These are phyloP conservation scores for Filosporella fistucella DNA, from an alignment of 495 filamentous ascomycete species.

Conservation along the genomic window DNA sequence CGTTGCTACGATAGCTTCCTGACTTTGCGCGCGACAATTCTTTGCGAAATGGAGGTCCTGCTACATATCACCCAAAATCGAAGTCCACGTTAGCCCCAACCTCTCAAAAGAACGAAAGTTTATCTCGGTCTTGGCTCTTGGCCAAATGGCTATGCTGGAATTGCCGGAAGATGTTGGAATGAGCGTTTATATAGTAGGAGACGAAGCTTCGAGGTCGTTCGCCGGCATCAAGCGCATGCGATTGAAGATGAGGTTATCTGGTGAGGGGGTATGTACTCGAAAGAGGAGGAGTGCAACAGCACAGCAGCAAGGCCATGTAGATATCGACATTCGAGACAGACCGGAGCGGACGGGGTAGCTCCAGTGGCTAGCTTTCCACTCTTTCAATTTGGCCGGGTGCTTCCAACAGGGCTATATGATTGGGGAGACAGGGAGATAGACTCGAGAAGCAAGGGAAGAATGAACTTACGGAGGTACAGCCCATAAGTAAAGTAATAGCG, in stretches of 20 bases:
- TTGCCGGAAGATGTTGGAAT: background rate
- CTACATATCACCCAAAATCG: constrained; percentile 18
- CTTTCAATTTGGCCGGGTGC: background rate
- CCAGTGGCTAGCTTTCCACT: background rate
- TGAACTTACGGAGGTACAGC: too few relatives aligned
- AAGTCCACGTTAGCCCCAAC: constrained; percentile 14
- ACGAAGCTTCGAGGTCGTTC: too few relatives aligned
- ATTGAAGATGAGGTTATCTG: too few relatives aligned
- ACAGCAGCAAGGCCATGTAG: too few relatives aligned
- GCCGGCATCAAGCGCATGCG: constrained; percentile 6
- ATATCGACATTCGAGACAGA: background rate
- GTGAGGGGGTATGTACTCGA: too few relatives aligned
- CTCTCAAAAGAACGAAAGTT: constrained; percentile 10
- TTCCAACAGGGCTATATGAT: too few relatives aligned
- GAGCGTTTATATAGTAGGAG: too few relatives aligned
- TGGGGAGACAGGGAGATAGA: too few relatives aligned
- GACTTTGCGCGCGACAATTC: constrained; percentile 10
- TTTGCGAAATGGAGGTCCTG: constrained; percentile 11
- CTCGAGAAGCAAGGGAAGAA: too few relatives aligned
- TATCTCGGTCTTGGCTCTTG: constrained; percentile 19
- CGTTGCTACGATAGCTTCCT: background rate
- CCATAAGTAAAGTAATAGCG: too few relatives aligned
- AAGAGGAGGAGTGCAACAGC: too few relatives aligned
- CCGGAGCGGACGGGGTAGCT: background rate
- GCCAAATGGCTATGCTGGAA: constrained; percentile 14